Evolutionary conservation across 2,329 filamentous ascomycete genomes (phyloP), one percentile per base, ranked within the genome.

Genomic region (Hymenoscyphus infarciens): DNA sequence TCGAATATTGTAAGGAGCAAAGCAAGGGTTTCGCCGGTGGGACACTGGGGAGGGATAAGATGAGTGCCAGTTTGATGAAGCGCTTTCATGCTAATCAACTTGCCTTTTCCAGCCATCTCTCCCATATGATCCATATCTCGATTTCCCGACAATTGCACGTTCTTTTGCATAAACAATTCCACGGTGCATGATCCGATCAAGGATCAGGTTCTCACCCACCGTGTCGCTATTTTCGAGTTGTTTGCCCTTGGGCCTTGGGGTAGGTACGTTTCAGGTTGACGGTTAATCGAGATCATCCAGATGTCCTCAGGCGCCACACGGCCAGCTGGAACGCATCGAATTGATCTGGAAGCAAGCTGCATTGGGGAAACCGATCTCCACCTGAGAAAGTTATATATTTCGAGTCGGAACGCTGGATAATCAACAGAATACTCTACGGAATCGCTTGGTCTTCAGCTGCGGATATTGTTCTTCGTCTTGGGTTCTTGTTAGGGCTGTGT

Each of bases 61-160:
- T 29, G 58, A 33, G 6, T 54, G 29, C 19, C 57, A 16, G 59
- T 61, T 61, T 61, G 54, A 61, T 57, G 60, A 61, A 61, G 60
- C 60, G 60, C 60, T 61, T 61, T 38, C 59, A 61, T 61, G 59
- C 58, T 27, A 19, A 54, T 27, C 11, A 19, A 3, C 7, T 52
- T 27, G 10, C 16, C 39, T 35, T 15, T 42, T n/a, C 16, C 39
- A 45, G 39, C n/a, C n/a, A n/a, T 22, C n/a, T 45, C 39, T 45
- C 39, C 39, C 39, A n/a, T n/a, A n/a, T n/a, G n/a, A n/a, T n/a
- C n/a, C n/a, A n/a, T n/a, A n/a, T n/a, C n/a, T n/a, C n/a, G n/a
- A n/a, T n/a, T n/a, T n/a, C n/a, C n/a, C n/a, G 6, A n/a, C 13
- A 15, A 16, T 15, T 15, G 35, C 13, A 38, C 35, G 13, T 38